phyloP scores from a whole-genome alignment of 805 yeast genomes.

The Debaryomyces tyrocola region DNA sequence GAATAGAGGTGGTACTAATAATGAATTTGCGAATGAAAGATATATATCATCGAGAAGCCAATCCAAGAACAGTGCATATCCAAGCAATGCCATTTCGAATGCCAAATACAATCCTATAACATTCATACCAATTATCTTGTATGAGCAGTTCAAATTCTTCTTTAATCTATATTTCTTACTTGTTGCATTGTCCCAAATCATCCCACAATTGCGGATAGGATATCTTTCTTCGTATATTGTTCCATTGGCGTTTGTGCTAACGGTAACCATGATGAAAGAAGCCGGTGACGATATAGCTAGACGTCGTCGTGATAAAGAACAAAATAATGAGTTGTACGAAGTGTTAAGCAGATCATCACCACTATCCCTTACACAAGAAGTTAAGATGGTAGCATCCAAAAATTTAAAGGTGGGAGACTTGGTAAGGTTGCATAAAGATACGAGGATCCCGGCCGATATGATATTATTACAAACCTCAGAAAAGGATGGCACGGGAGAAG shows the following conservation, averaged over 20 bases:
- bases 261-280: constrained; percentile 93
- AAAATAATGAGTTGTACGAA: constrained; percentile 80
- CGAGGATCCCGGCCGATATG: constrained; percentile 92
- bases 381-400: constrained; percentile 45
- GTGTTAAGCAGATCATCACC: constrained; percentile 44
- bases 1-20: constrained; percentile 11
- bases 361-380: constrained; percentile 19
- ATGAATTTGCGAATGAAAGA: constrained; percentile 26
- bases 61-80: constrained; percentile 24
- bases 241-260: constrained; percentile 88
- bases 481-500: constrained; percentile 72
- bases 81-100: constrained; percentile 84
- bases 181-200: constrained; percentile 90
- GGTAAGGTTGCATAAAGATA: constrained; percentile 74
- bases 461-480: constrained; percentile 75
- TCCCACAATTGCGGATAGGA: constrained; percentile 90
- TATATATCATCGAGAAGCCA: constrained; percentile 39
- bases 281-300: constrained; percentile 93
- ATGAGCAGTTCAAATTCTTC: constrained; percentile 96
- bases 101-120: constrained; percentile 90
- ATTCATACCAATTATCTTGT: constrained; percentile 83
- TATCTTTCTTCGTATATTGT: constrained; percentile 90
- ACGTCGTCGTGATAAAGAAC: constrained; percentile 85
- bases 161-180: constrained; percentile 88
- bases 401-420: constrained; percentile 84